Evolutionary conservation across 495 filamentous ascomycete genomes (phyloP).

Genomic region (Barbatosphaeria neglecta): DNA sequence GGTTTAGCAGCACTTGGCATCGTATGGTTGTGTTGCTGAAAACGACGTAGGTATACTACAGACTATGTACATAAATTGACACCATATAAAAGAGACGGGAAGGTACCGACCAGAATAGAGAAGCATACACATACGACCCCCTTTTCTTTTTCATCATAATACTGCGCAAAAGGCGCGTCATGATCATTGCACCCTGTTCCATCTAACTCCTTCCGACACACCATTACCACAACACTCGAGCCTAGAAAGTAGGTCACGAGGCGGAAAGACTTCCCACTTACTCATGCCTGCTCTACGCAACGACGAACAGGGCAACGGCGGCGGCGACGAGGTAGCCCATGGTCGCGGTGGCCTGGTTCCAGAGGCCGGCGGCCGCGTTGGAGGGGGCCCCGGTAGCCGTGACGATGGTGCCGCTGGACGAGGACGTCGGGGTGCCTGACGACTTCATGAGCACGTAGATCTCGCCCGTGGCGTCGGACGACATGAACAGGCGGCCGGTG

Average conservation of each 20-base stretch:
- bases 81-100: too few relatives aligned
- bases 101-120: too few relatives aligned
- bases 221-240: too few relatives aligned
- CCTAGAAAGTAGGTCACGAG: not conserved
- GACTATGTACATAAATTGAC: too few relatives aligned
- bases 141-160: too few relatives aligned
- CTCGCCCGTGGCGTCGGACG: slow-evolving; percentile 39
- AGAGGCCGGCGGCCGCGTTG: not conserved
- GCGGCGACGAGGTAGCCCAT: not conserved
- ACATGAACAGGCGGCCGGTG: slow-evolving; percentile 33
- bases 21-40: too few relatives aligned
- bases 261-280: not conserved
- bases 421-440: slow-evolving; percentile 2
- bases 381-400: slow-evolving; percentile 2
- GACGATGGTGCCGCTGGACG: slow-evolving; percentile 9
- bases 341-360: not conserved
- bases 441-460: slow-evolving; percentile 30
- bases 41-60: too few relatives aligned
- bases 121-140: too few relatives aligned
- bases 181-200: too few relatives aligned
- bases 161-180: not conserved
- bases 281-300: not conserved
- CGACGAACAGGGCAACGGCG: not conserved
- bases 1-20: too few relatives aligned
- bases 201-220: too few relatives aligned